Base-by-base conservation (phyloP, 1,284 basidiomycete genomes). In the Sporisorium scitamineum region DNA sequence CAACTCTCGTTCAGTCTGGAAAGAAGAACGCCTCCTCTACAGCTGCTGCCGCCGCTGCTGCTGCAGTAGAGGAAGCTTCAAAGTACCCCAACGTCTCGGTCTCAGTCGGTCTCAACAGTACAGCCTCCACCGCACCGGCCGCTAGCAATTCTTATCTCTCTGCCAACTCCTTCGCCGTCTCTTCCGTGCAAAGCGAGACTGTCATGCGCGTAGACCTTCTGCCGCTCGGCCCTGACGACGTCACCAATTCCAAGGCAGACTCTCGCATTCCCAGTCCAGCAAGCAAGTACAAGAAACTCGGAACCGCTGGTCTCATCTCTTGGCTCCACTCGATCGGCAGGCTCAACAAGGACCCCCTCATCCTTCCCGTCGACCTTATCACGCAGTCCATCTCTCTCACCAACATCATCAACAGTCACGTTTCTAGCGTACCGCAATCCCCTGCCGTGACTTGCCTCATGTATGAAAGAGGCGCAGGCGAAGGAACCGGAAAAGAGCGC, bases 331-430 rank as follows among this genome's bases (percentile, higher is more conserved):
- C 72, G 16, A 70, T 82, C 54, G 80, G 80, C 22, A 72, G 77
- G 60, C 70, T 85, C 24, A 76, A 80, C 57, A 79, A 76, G 37
- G 80, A 84, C 41, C 84, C 83, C 14, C 76, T 85, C 32, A 61
- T 85, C n/a, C 74, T 85, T 22, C 84, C 84, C 3, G 70, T 82
- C 32, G 84, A 85, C 58, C 50, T 85, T 37, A 66, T 85, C 58
- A 70, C 70, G 18, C 81, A 82, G 18, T 68, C 74, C 26, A 14
- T 81, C 42, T 80, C 83, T 31, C 73, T 85, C 47, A 59, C 71
- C 13, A 32, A 70, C 45, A 67, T 85, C 61, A 63, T 85, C 57
- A 54, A 69, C 39, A 57, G 73, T 42, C 76, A 84, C 41, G 63
- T 80, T 31, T 64, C 72, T n/a, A 27, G 62, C 45, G 53, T 65